Percentiles rank a stretch among this genome's conserved stretches.
phyloP scores from a whole-genome alignment of 1,139 yeast genomes.

The Meyerozyma smithsonii region DNA sequence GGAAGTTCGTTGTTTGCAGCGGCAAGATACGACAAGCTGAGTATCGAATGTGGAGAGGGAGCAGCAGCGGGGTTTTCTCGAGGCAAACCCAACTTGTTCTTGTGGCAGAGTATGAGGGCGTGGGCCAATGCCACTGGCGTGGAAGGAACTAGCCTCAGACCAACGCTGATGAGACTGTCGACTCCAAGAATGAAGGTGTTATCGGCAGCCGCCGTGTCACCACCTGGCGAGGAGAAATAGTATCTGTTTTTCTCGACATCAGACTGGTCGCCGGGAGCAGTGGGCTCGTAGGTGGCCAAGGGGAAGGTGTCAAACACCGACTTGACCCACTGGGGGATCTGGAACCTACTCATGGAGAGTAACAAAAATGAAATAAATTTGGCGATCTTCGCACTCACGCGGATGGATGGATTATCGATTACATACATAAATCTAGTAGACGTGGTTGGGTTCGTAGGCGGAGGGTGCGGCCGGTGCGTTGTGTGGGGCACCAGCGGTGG shows the following conservation, averaged over 20 bases:
- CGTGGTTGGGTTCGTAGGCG: not conserved
- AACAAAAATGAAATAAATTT: not conserved
- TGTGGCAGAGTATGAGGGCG: not conserved
- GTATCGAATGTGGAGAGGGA: not conserved
- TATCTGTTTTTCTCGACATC: not conserved
- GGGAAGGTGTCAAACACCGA: slow-evolving; percentile 5
- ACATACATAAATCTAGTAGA: not conserved
- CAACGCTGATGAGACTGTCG: not conserved
- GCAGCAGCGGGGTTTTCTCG: too few species aligned
- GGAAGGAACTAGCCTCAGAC: not conserved
- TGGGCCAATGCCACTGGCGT: slow-evolving; percentile 1
- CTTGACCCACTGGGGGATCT: slow-evolving; percentile 2
- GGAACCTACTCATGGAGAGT: not conserved
- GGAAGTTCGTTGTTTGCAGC: slow-evolving; percentile 2
- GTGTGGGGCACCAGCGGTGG: too few species aligned
- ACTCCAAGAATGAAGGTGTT: slow-evolving; percentile 1
- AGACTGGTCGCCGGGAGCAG: not conserved
- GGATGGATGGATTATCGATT: not conserved
- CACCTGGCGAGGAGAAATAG: not conserved
- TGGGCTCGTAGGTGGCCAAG: not conserved
- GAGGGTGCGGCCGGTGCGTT: too few species aligned
- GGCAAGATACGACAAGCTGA: slow-evolving; percentile 1
- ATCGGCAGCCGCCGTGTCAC: not conserved
- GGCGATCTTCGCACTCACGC: not conserved
- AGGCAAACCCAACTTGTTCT: not conserved